phyloP scores from a whole-genome alignment of 129 eudicot genomes.

The Chrysanthemum seticuspe region DNA sequence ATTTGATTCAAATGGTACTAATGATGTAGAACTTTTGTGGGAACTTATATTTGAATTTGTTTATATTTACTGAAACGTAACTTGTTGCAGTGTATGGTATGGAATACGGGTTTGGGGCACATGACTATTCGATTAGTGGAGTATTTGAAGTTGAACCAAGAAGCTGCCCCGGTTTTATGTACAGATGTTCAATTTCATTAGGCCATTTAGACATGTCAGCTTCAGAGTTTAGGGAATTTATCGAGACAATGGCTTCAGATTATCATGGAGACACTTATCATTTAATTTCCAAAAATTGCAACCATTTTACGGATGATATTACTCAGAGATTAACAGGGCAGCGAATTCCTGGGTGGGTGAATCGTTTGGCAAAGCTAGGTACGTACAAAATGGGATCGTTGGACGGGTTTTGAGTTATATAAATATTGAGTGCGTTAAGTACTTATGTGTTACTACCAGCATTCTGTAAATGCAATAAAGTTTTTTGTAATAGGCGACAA shows the following conservation, averaged over 20 bases:
- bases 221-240: slow-evolving; percentile 54
- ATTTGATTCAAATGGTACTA: not conserved
- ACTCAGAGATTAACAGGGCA: slow-evolving; percentile 55
- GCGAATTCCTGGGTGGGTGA: slow-evolving; percentile 85
- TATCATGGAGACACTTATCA: slow-evolving; percentile 88
- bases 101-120: slow-evolving; percentile 94
- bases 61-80: not conserved
- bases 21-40: too few species aligned
- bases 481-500: too few species aligned
- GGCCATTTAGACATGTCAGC: slow-evolving; percentile 58
- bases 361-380: slow-evolving; percentile 79
- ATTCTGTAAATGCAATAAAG: too few species aligned
- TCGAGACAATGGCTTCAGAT: slow-evolving; percentile 70
- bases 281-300: slow-evolving; percentile 78
- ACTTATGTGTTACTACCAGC: too few species aligned
- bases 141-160: slow-evolving; percentile 89
- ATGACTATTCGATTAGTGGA: slow-evolving; percentile 81
- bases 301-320: slow-evolving; percentile 81
- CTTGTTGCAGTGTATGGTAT: slow-evolving; percentile 67
- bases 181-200: slow-evolving; percentile 65
- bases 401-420: too few species aligned
- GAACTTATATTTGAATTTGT: not conserved
- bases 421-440: too few species aligned
- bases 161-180: slow-evolving; percentile 77
- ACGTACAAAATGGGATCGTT: not conserved